Conservation (phyloP, 352 stramenopile species). For the Phytophthora melonis region DNA sequence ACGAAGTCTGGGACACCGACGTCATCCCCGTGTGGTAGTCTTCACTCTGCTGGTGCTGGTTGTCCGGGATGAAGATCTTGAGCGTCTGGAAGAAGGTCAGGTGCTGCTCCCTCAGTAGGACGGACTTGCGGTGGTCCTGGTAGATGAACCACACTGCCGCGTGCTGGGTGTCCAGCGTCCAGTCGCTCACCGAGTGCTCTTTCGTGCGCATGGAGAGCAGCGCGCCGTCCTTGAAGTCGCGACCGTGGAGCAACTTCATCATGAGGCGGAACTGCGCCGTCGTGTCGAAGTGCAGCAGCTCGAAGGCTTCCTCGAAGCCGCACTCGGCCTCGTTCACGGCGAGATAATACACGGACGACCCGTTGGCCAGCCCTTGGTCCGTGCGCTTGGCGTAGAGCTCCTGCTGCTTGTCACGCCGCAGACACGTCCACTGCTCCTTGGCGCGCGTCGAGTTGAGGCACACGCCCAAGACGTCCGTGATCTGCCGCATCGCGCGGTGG, state of each 20-base stretch:
- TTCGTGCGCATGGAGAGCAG: conserved; percentile 53
- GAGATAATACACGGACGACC: conserved; percentile 55
- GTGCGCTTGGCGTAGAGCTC: conserved; percentile 67
- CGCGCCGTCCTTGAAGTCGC: conserved; percentile 64
- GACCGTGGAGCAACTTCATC: conserved; percentile 67
- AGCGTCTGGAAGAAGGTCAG: conserved; percentile 76
- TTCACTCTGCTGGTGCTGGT: conserved; percentile 13
- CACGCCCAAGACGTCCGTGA: conserved; percentile 62
- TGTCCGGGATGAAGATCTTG: conserved; percentile 63
- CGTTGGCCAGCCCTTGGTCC: conserved; percentile 30
- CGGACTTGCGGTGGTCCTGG: conserved; percentile 59
- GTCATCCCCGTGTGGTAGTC: conserved; percentile 19
- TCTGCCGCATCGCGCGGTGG: conserved; percentile 69
- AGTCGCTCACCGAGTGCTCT: conserved; percentile 44
- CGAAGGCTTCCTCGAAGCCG: conserved; percentile 67
- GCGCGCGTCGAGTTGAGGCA: conserved; percentile 66
- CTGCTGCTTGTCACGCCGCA: conserved; percentile 59
- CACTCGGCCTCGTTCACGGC: conserved; percentile 69
- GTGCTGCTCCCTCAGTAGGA: conserved; percentile 60
- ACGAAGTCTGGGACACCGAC: conserved; percentile 33
- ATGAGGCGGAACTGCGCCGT: conserved; percentile 66
- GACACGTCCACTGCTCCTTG: conserved; percentile 63
- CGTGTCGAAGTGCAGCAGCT: conserved; percentile 66
- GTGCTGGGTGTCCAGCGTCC: conserved; percentile 57
- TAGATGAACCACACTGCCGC: conserved; percentile 71